Conservation (phyloP, 2,329 filamentous ascomycete species). For the Beauveria brongniartii region DNA sequence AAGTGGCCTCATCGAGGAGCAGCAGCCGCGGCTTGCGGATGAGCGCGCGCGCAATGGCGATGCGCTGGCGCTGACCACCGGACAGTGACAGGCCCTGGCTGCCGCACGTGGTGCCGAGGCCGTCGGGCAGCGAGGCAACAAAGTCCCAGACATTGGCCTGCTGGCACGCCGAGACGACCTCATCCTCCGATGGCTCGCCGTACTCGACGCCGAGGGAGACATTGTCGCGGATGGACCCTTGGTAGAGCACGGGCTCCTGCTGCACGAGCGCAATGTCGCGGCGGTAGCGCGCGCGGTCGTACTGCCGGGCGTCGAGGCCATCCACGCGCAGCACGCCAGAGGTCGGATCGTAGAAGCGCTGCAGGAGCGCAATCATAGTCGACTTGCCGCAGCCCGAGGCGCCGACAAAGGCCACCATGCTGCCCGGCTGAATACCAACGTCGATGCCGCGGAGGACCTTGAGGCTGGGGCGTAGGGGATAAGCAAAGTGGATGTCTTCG, state of each 20-base stretch:
- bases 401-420: conserved; percentile 48
- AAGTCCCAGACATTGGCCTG: conserved; percentile 51
- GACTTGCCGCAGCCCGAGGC: conserved; percentile 53
- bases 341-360: conserved; percentile 35
- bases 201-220: conserved; percentile 39
- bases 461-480: conserved; percentile 35
- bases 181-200: conserved; percentile 23
- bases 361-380: conserved; percentile 46
- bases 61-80: conserved; percentile 64
- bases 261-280: conserved; percentile 31
- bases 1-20: conserved; percentile 66
- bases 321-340: conserved; percentile 23
- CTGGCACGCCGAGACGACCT: conserved; percentile 41
- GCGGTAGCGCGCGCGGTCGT: conserved; percentile 25
- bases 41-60: conserved; percentile 65
- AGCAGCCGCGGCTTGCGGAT: conserved; percentile 58
- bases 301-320: conserved; percentile 21
- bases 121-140: conserved; percentile 46
- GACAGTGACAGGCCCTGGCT: conserved; percentile 61
- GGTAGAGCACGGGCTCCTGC: conserved; percentile 34
- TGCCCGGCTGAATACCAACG: conserved; percentile 34
- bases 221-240: conserved; percentile 48
- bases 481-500: conserved; percentile 47
- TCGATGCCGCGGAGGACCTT: conserved; percentile 31
- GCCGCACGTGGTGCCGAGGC: conserved; percentile 56